Evolutionary conservation across 2,329 filamentous ascomycete genomes (phyloP), one percentile per base, ranked within the genome.

Genomic region (Cladophialophora psammophila): DNA sequence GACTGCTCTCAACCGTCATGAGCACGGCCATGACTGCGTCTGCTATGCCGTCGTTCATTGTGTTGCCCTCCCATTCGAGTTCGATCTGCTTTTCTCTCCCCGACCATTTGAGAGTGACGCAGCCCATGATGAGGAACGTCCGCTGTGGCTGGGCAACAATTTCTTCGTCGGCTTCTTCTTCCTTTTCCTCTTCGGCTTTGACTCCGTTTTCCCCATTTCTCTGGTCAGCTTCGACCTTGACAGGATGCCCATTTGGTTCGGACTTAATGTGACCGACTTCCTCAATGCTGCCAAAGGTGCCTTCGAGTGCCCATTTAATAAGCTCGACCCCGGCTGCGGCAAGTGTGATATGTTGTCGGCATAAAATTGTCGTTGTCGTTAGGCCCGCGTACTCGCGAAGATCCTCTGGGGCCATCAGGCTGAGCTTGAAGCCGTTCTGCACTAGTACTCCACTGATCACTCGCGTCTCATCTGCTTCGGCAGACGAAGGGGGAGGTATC

Each of bases 31-130:
- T 92, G 63, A 98, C 91, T 15, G 95, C 93, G 79, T 99, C 95
- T n/a, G 95, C 95, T 75, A 99, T 96, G 68, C 93, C 92, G 76
- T 99, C 95, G 78, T 98, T 99, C 75, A 97, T 90, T 82, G 97
- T 91, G 77, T 98, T 99, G 65, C 94, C 95, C 78, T 98, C 94
- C 95, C 95, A 99, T 79, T 97, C 93, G 2, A 98, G 84, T 77
- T 96, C 93, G 5, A 97, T 87, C 75, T 95, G 90, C 64, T 94
- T 91, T 72, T 88, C 90, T 12, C 79, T 77, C 69, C 84, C 86
- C 70, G 86, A 86, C 79, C 95, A 93, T 20, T 90, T 87, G n/a
- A 98, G 88, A 7, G 88, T 88, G 34, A 97, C 89, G 78, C 91
- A 95, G 70, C 93, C 94, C 94, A 99, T 98, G 74, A 99, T 88